phyloP scores from a whole-genome alignment of 331 rosid genomes.

The Telfairia occidentalis region DNA sequence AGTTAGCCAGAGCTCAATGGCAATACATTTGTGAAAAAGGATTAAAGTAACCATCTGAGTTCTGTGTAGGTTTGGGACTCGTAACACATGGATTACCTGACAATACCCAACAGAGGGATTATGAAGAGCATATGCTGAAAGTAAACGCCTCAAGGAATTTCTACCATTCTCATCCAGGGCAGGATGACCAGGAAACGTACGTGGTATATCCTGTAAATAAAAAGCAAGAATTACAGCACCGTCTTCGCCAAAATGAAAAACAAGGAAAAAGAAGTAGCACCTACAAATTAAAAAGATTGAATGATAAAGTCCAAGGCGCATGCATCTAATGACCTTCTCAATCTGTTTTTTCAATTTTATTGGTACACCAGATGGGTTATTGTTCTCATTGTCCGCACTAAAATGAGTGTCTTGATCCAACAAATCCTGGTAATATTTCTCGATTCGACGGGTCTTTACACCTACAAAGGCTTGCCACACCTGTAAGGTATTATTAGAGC shows the following conservation, averaged over 20 bases:
- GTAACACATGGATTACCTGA: conserved; percentile 46
- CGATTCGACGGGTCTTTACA: conserved; percentile 65
- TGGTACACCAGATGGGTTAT: conserved; percentile 37
- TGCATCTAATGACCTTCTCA: conserved; percentile 99
- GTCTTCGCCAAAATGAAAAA: conserved; percentile 37
- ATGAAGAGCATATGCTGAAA: conserved; percentile 83
- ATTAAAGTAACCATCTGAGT: no score
- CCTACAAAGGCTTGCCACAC: conserved; percentile 98
- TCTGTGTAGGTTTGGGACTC: no score
- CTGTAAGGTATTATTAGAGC: conserved; percentile 47
- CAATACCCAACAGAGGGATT: conserved; percentile 92
- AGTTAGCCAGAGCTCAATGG: background rate
- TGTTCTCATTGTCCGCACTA: conserved; percentile 33
- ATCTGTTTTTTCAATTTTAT: conserved; percentile 92
- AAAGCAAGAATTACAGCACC: conserved; percentile 31
- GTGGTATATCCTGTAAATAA: conserved; percentile 73
- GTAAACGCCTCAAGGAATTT: conserved; percentile 76
- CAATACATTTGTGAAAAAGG: no score
- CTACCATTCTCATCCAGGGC: conserved; percentile 83
- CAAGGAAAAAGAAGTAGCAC: conserved; percentile 61
- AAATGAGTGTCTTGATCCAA: conserved; percentile 43
- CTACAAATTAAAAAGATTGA: conserved; percentile 55
- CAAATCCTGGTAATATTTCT: conserved; percentile 59
- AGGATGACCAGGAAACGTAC: conserved; percentile 96
- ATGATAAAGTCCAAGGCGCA: conserved; percentile 55